Base-by-base conservation (phyloP, 495 filamentous ascomycete species). In the Tuber magnatum region DNA sequence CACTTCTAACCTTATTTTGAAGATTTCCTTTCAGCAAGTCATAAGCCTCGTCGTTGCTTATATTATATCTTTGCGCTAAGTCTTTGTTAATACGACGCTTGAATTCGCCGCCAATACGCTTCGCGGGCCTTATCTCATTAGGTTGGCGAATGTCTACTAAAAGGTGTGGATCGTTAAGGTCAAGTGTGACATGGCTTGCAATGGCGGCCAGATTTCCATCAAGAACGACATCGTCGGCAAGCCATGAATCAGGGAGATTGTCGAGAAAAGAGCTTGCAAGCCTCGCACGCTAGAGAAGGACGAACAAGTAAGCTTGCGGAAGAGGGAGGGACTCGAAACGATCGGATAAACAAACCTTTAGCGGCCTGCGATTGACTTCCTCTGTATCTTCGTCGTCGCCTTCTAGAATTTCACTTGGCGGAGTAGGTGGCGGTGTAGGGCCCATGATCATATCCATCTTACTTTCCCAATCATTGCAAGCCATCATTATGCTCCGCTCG, bases 11-110 rank as follows among this genome's bases (percentile, higher is more conserved):
- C 84, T 96, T 97, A 86, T 91, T 94, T 84, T 96, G 93, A 78
- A 94, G 92, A 82, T 97, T 99, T 82, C 96, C 93, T 84, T 99
- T 98, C 68, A 99, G 88, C 72, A 92, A 90, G 79, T 97, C 93
- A 82, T 99, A 99, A 2, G 93, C 94, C 69, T 93, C 91, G 80
- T 99, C 95, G 75, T 97, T 97, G 41, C 94, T 97, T 71, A 97
- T 92, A 83, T 98, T 97, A 87, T 97, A 98, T 38, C 94, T 88
- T 76, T 90, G 87, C 40, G 86, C 88, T n/a, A 96, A 84, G 70
- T 89, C 86, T 41, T 87, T 88, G 35, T 87, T 86, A 24, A 90
- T 86, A 83, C 88, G 85, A 38, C 89, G 86, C 73, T 88, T 88
- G 71, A 86, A 83, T 44, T 83, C 82, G 16, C 84, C 82, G n/a